These are phyloP conservation scores for Paecilomyces formosus DNA, from an alignment of 2,329 filamentous ascomycete genomes.

Conservation along the genomic window DNA sequence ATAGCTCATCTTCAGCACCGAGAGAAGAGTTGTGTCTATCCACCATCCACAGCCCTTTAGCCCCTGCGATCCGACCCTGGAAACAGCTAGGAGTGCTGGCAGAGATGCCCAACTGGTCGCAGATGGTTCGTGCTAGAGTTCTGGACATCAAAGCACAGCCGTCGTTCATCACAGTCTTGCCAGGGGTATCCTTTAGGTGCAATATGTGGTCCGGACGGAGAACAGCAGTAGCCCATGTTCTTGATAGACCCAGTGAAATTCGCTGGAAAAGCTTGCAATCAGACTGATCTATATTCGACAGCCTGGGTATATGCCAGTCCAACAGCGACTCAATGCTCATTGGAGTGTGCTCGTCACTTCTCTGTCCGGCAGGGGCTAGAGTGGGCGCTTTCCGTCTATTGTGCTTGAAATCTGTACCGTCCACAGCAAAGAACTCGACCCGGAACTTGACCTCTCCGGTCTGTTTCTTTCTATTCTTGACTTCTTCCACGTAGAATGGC, in stretches of 20 bases:
- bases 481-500: constrained; percentile 37
- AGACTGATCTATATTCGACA: constrained; percentile 27
- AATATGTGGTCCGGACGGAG: constrained; percentile 31
- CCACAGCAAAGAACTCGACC: constrained; percentile 38
- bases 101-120: constrained; percentile 33
- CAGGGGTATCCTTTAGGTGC: constrained; percentile 19
- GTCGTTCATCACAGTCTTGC: constrained; percentile 38
- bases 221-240: constrained; percentile 32
- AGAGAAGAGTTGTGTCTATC: constrained; percentile 30
- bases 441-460: constrained; percentile 18
- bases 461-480: constrained; percentile 24
- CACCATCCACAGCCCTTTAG: constrained; percentile 57
- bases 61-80: constrained; percentile 52
- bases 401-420: constrained; percentile 32
- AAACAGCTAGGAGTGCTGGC: constrained; percentile 43
- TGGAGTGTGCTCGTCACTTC: constrained; percentile 20
- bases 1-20: constrained; percentile 29
- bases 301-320: constrained; percentile 38
- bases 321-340: constrained; percentile 34
- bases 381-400: constrained; percentile 1
- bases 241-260: constrained; percentile 36
- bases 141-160: constrained; percentile 51
- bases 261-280: constrained; percentile 41
- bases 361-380: constrained; percentile 16
- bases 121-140: constrained; percentile 41